Evolutionary conservation across 2,329 filamentous ascomycete species (phyloP), one percentile per base, ranked within the genome.

Genomic region (Fusarium mangiferae): DNA sequence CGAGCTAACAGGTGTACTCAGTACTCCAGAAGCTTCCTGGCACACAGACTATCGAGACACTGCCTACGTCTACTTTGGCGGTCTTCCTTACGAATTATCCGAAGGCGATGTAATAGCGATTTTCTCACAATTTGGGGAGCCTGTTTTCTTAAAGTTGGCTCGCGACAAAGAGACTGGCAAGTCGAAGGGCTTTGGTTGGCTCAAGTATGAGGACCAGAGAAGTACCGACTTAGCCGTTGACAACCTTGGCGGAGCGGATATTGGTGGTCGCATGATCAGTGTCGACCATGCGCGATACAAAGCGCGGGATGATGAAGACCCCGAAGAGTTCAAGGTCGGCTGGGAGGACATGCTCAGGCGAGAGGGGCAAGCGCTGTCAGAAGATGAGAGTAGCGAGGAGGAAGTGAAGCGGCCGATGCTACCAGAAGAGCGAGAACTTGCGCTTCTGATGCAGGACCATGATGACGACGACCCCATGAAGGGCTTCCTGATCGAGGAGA

Each of bases 401-500:
- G 84, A 85, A 65, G 83, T 59, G 81, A 84, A 69, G 82, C 85
- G 93, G 66, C 92, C 92, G 4, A 82, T 93, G 85, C 82, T 98
- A 17, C 92, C 90, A 69, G 95, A 98, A 80, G 95, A 98, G 84
- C 85, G 86, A 62, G 95, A 98, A 80, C 83, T 98, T 56, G 90
- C 90, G 57, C 88, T 90, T 49, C 82, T 98, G 63, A 90, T 97
- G 59, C 85, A 89, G 61, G 91, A 96, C 22, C 93, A 97, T 73
- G 96, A 98, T 74, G 95, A 98, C 30, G 96, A 98, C 70, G 96
- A 99, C 81, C 96, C 96, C 0, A 99, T 99, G 96, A 98, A 98
- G 83, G 91, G 90, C 42, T 98, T 94, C 78, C 81, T 98, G 73
- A 91, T 98, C 58, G 90, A 96, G 73, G 93, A 97, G 83, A 98